Conservation (phyloP, 2,329 filamentous ascomycete genomes). For the Penicillium verrucosum region DNA sequence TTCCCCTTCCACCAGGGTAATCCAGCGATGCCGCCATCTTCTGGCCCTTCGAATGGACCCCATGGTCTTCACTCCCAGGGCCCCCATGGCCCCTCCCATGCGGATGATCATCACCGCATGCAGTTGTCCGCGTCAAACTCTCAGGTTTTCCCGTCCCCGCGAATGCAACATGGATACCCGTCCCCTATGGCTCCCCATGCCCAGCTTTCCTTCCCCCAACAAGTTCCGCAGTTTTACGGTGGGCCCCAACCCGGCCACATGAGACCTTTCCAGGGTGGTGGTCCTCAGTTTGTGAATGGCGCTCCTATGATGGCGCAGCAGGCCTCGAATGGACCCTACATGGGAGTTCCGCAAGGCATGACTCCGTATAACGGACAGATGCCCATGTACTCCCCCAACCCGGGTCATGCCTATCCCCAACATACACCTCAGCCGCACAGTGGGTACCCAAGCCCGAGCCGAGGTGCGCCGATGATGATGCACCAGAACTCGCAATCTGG, state of each 20-base stretch:
- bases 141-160: slow-evolving; percentile 81
- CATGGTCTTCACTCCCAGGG: slow-evolving; percentile 66
- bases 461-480: slow-evolving; percentile 87
- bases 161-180: slow-evolving; percentile 68
- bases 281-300: slow-evolving; percentile 67
- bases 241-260: slow-evolving; percentile 69
- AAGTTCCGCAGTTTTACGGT: slow-evolving; percentile 66
- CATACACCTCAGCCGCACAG: slow-evolving; percentile 56
- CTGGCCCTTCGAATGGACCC: slow-evolving; percentile 70
- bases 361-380: slow-evolving; percentile 67
- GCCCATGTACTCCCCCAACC: slow-evolving; percentile 75
- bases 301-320: slow-evolving; percentile 81
- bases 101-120: slow-evolving; percentile 82
- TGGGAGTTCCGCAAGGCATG: slow-evolving; percentile 69
- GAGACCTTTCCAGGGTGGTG: slow-evolving; percentile 70
- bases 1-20: slow-evolving; percentile 75
- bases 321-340: slow-evolving; percentile 64
- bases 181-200: slow-evolving; percentile 65
- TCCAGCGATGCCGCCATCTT: slow-evolving; percentile 64
- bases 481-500: slow-evolving; percentile 93
- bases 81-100: slow-evolving; percentile 67
- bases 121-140: slow-evolving; percentile 76
- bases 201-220: slow-evolving; percentile 69
- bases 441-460: slow-evolving; percentile 84
- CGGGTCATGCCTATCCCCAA: slow-evolving; percentile 65